Percentiles rank a stretch among this genome's conserved stretches.
These are phyloP conservation scores for Capsicum rhomboideum DNA, from an alignment of 257 asterid genomes.

Conservation along the genomic window DNA sequence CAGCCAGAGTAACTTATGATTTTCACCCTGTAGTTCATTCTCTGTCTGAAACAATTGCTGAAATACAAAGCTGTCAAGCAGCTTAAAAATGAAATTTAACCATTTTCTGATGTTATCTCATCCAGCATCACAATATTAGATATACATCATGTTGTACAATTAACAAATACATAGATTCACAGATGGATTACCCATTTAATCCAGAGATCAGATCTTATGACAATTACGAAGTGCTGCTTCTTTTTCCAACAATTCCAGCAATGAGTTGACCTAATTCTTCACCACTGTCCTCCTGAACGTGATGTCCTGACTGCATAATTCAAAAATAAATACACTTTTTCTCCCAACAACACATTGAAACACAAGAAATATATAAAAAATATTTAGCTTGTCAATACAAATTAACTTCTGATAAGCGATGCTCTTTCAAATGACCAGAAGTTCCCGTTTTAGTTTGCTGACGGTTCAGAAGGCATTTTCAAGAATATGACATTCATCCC, in stretches of 20 bases:
- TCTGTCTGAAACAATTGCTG: neutral
- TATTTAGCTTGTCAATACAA: neutral
- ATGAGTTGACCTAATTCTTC: conserved; percentile 67
- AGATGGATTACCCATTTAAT: neutral
- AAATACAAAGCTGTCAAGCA: neutral
- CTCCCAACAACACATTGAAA: neutral
- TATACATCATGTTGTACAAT: neutral
- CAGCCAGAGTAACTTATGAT: neutral
- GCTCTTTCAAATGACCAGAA: neutral
- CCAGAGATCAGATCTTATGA: neutral
- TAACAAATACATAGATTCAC: neutral
- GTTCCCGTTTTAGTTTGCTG: too few relatives aligned
- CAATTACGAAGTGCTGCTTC: conserved; percentile 6
- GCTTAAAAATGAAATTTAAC: neutral
- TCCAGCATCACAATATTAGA: neutral
- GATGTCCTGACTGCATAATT: conserved; percentile 75
- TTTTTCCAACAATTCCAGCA: conserved; percentile 46
- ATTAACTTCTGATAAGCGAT: neutral
- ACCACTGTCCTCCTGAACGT: conserved; percentile 80
- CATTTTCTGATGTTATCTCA: neutral
- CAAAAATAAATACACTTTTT: neutral
- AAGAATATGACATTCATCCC: neutral
- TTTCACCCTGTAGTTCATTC: neutral
- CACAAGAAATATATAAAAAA: neutral
- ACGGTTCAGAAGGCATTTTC: neutral